Conservation (phyloP, 345 rosid genomes). For the Populus deltoides region DNA sequence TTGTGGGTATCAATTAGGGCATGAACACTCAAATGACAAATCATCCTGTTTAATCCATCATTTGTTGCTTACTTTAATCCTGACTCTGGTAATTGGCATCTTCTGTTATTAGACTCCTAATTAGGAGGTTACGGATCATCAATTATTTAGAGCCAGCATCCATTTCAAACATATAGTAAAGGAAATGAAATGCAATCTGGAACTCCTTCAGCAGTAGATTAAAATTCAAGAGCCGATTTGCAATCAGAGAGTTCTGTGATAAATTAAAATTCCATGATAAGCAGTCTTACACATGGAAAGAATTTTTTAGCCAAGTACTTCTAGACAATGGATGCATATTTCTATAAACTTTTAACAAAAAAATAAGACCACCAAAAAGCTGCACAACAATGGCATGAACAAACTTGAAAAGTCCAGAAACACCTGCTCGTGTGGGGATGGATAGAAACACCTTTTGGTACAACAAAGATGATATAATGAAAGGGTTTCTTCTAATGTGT, state of each 20-base stretch:
- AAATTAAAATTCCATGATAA: neutral
- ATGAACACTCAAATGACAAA: too few relatives aligned
- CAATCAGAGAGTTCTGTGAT: neutral
- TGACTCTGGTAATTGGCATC: too few relatives aligned
- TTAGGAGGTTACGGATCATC: neutral
- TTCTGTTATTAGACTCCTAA: too few relatives aligned
- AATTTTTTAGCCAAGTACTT: constrained; percentile 4
- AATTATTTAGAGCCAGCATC: too few relatives aligned
- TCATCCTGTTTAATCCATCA: too few relatives aligned
- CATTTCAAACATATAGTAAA: neutral
- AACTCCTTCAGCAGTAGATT: neutral
- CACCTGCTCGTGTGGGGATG: neutral
- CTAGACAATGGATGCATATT: neutral
- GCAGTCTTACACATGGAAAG: neutral
- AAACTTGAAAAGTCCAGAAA: neutral
- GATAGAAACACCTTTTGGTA: neutral
- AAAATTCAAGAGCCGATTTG: neutral
- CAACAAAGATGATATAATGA: neutral
- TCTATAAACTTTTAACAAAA: constrained; percentile 3
- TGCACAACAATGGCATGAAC: constrained; percentile 1
- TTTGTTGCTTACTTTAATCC: too few relatives aligned
- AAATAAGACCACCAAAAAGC: constrained; percentile 2
- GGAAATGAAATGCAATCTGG: neutral
- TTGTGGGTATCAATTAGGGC: too few relatives aligned
- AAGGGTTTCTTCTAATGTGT: neutral